Evolutionary conservation across 352 stramenopile species (phyloP).

Genomic region (Phytophthora pinifolia): DNA sequence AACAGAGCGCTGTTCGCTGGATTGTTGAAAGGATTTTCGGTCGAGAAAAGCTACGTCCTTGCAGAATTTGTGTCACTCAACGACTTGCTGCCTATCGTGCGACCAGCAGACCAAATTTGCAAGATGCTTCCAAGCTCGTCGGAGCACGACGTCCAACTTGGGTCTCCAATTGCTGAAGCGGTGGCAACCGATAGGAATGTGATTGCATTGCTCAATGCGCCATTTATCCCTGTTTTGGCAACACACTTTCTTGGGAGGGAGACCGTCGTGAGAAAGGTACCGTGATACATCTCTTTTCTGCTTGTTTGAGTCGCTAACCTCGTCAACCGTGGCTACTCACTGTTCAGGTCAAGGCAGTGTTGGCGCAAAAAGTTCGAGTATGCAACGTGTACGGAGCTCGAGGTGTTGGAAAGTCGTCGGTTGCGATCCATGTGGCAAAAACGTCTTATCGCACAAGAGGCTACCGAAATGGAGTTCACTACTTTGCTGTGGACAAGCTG

Average conservation of each 20-base stretch:
- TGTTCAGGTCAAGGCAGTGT: slow-evolving; percentile 31
- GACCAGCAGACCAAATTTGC: slow-evolving; percentile 32
- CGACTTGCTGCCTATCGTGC: slow-evolving; percentile 34
- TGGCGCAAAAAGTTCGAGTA: slow-evolving; percentile 42
- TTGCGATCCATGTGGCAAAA: slow-evolving; percentile 59
- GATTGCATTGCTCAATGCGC: slow-evolving; percentile 38
- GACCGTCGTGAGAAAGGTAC: slow-evolving; percentile 45
- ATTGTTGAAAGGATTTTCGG: slow-evolving; percentile 39
- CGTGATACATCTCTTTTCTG: neutral
- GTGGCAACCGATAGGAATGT: slow-evolving; percentile 20
- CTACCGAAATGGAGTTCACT: slow-evolving; percentile 60
- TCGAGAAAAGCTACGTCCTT: slow-evolving; percentile 40
- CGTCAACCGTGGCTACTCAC: too few relatives aligned
- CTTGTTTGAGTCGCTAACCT: slow-evolving; percentile 8
- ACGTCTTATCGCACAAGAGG: slow-evolving; percentile 36
- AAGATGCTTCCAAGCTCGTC: slow-evolving; percentile 27
- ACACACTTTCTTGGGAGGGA: slow-evolving; percentile 58
- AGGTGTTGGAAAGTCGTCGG: slow-evolving; percentile 62
- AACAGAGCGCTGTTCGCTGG: slow-evolving; percentile 51
- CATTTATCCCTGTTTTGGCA: slow-evolving; percentile 59
- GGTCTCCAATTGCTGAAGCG: slow-evolving; percentile 6
- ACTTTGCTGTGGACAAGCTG: slow-evolving; percentile 48
- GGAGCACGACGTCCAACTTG: slow-evolving; percentile 27
- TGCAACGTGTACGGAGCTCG: slow-evolving; percentile 47
- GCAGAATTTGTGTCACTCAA: slow-evolving; percentile 47